Evolutionary conservation across 2,329 filamentous ascomycete species (phyloP).

Genomic region (Phoma sp.): DNA sequence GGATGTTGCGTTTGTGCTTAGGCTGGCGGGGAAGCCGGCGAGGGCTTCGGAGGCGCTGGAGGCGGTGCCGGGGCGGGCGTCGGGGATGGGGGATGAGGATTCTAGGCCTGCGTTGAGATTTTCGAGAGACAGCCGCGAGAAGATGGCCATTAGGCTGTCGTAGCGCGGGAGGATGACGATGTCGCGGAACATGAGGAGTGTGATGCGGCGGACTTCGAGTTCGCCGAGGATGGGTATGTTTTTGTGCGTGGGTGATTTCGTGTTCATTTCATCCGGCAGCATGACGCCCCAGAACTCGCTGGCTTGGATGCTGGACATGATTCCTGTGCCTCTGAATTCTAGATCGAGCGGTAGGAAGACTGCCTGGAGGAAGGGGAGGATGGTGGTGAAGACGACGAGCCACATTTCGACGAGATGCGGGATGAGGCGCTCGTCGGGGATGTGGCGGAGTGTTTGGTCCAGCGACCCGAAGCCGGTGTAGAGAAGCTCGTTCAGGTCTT

Average conservation of each 20-base stretch:
- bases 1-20: constrained; percentile 64
- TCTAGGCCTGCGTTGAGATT: constrained; percentile 63
- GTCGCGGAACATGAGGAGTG: constrained; percentile 87
- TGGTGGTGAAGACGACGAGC: constrained; percentile 89
- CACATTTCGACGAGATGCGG: constrained; percentile 91
- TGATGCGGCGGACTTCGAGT: constrained; percentile 87
- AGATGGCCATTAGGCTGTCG: constrained; percentile 86
- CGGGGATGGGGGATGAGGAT: constrained; percentile 37
- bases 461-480: constrained; percentile 84
- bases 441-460: constrained; percentile 79
- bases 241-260: constrained; percentile 51
- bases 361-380: constrained; percentile 92
- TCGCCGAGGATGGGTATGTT: constrained; percentile 59
- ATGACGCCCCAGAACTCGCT: constrained; percentile 89
- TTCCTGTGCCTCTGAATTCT: constrained; percentile 86
- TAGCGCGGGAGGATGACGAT: constrained; percentile 87
- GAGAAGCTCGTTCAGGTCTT: constrained; percentile 78
- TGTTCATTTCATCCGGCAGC: constrained; percentile 57
- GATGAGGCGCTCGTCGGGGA: constrained; percentile 87
- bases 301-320: constrained; percentile 80
- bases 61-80: constrained; percentile 43
- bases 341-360: constrained; percentile 93
- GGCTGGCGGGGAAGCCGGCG: constrained; percentile 66
- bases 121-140: constrained; percentile 87
- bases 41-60: constrained; percentile 29